These are phyloP conservation scores for Raddia guianensis DNA, from an alignment of 176 grass and related monocot genomes.

Conservation along the genomic window DNA sequence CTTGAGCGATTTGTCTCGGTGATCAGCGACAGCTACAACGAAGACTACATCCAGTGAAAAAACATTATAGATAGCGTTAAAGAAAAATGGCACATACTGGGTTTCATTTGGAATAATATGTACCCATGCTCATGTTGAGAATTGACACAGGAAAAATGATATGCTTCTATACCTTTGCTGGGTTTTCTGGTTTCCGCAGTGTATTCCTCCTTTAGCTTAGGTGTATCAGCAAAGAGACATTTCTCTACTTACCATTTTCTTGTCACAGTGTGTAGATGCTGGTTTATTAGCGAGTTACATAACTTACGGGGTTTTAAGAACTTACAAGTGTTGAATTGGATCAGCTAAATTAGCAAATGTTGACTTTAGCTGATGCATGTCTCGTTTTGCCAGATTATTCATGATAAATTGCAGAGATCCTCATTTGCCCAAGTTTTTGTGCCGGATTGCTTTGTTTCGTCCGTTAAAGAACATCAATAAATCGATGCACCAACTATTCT, in stretches of 20 bases:
- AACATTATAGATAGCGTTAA: conserved; percentile 54
- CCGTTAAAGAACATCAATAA: not conserved
- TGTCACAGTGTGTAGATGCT: not conserved
- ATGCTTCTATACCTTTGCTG: conserved; percentile 22
- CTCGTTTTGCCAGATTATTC: not conserved
- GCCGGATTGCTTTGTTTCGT: not conserved
- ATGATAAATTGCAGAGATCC: not conserved
- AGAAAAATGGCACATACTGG: conserved; percentile 48
- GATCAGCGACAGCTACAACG: conserved; percentile 93
- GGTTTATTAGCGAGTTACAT: not conserved
- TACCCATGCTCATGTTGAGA: conserved; percentile 38
- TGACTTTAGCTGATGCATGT: not conserved
- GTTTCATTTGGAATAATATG: conserved; percentile 40
- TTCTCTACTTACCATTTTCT: no score
- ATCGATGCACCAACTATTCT: not conserved
- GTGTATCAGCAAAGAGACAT: conserved; percentile 7
- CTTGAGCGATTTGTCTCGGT: conserved; percentile 99
- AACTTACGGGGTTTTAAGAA: not conserved
- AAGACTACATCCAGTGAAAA: conserved; percentile 95
- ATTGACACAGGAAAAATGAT: conserved; percentile 31
- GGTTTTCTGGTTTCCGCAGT: not conserved
- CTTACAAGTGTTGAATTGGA: not conserved
- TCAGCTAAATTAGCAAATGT: not conserved
- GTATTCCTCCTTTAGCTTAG: conserved; percentile 1
- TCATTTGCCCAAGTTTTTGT: not conserved